phyloP scores from a whole-genome alignment of 345 rosid species.

The Lepidium aucheri region DNA sequence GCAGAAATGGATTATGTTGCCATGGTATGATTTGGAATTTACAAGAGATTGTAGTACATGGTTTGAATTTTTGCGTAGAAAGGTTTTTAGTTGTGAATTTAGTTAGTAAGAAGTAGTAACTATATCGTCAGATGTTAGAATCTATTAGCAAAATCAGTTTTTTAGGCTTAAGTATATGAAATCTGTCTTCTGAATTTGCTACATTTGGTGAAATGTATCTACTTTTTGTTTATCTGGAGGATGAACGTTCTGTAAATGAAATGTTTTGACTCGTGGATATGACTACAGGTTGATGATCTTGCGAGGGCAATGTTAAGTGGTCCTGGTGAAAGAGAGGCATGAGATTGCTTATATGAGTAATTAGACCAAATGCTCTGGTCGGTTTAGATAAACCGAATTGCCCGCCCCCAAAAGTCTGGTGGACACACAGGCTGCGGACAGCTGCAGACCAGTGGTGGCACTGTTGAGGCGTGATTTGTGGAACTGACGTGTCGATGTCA shows the following conservation, averaged over 20 bases:
- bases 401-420: background rate
- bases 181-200: background rate
- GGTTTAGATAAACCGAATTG: background rate
- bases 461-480: slow-evolving; percentile 13
- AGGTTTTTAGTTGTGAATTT: background rate
- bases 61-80: background rate
- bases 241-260: background rate
- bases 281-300: slow-evolving; percentile 88
- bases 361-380: background rate
- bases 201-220: background rate
- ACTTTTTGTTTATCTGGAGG: background rate
- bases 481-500: slow-evolving; percentile 13
- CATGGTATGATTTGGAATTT: slow-evolving; percentile 39
- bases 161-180: too few relatives aligned
- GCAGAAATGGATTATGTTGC: slow-evolving; percentile 96
- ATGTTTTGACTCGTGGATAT: too few relatives aligned
- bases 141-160: too few relatives aligned
- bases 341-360: background rate
- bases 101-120: background rate
- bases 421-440: background rate
- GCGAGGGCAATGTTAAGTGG: too few relatives aligned
- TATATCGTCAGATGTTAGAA: background rate
- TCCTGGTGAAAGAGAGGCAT: too few relatives aligned
- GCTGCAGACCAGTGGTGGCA: slow-evolving; percentile 19
- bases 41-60: background rate